Evolutionary conservation across 805 yeast genomes (phyloP).

Genomic region (Yarrowia keelungensis): DNA sequence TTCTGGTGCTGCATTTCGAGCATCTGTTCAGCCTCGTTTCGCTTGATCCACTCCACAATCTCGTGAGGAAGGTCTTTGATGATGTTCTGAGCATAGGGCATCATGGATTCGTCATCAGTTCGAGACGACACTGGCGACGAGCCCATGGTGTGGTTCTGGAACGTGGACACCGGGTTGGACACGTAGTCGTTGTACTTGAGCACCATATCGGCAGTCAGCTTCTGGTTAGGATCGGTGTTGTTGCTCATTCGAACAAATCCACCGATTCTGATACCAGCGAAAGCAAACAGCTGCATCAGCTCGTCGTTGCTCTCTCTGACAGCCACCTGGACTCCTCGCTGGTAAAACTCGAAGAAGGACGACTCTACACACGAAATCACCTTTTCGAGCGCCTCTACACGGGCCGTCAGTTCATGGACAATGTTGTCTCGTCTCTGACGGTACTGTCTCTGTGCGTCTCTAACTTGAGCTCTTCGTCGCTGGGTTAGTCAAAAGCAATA

Average conservation of each 20-base stretch:
- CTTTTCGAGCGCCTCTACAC: conserved; percentile 39
- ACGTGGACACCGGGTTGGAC: conserved; percentile 17
- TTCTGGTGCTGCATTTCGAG: conserved; percentile 21
- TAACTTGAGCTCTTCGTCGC: conserved; percentile 42
- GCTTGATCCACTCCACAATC: conserved; percentile 35
- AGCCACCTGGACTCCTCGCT: conserved; percentile 41
- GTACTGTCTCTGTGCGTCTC: conserved; percentile 42
- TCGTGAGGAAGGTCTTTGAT: conserved; percentile 32
- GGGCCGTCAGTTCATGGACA: conserved; percentile 34
- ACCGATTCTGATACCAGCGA: conserved; percentile 40
- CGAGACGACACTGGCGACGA: conserved; percentile 2
- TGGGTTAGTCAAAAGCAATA: conserved; percentile 22
- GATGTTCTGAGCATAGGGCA: conserved; percentile 26
- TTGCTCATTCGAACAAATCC: conserved; percentile 24
- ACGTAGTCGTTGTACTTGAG: conserved; percentile 36
- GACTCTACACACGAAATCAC: conserved; percentile 39
- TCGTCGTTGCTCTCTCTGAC: conserved; percentile 37
- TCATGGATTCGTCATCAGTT: conserved; percentile 19
- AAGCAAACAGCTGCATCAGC: conserved; percentile 41
- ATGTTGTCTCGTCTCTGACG: conserved; percentile 42
- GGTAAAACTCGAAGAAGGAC: conserved; percentile 40
- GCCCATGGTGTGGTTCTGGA: conserved; percentile 20
- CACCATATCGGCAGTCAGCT: conserved; percentile 28
- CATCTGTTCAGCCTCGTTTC: conserved; percentile 12
- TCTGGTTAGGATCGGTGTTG: conserved; percentile 22